phyloP scores from a whole-genome alignment of 164 flowering plant genomes.

The Platanus orientalis region DNA sequence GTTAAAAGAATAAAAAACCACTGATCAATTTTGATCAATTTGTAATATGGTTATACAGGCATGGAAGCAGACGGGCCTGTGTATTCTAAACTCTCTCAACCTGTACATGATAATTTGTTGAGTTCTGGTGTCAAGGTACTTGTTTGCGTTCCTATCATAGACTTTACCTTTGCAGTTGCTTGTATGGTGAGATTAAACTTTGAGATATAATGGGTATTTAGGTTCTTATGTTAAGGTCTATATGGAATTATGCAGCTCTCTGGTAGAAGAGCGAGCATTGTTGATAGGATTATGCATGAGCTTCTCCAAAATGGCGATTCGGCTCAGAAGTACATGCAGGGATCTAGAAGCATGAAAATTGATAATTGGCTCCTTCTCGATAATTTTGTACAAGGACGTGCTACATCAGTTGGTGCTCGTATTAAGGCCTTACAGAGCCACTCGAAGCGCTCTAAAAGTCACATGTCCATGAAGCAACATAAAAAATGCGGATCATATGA shows the following conservation, averaged over 20 bases:
- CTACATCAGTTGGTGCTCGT: slow-evolving; percentile 26
- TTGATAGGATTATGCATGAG: slow-evolving; percentile 49
- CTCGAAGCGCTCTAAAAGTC: slow-evolving; percentile 71
- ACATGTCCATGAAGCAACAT: slow-evolving; percentile 67
- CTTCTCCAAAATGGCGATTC: slow-evolving; percentile 72
- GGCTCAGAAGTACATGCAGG: slow-evolving; percentile 70
- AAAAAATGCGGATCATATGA: slow-evolving; percentile 49
- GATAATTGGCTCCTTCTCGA: slow-evolving; percentile 76
- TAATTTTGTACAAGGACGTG: slow-evolving; percentile 43
- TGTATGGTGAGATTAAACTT: background rate
- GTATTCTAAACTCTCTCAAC: slow-evolving; percentile 46
- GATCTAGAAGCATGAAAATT: slow-evolving; percentile 54
- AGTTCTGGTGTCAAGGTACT: slow-evolving; percentile 31
- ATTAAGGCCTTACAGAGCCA: slow-evolving; percentile 28
- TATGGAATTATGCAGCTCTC: slow-evolving; percentile 34
- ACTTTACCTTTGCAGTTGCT: background rate
- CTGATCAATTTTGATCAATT: background rate
- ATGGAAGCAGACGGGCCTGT: slow-evolving; percentile 36
- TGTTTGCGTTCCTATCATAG: background rate
- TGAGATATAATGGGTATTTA: background rate
- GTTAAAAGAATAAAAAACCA: background rate
- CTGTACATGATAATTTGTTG: slow-evolving; percentile 56
- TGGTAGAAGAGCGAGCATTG: slow-evolving; percentile 26
- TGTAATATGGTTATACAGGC: slow-evolving; percentile 30
- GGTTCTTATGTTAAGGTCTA: slow-evolving; percentile 6